These are phyloP conservation scores for Tilletia indica DNA, from an alignment of 1,284 basidiomycete genomes.

Conservation along the genomic window DNA sequence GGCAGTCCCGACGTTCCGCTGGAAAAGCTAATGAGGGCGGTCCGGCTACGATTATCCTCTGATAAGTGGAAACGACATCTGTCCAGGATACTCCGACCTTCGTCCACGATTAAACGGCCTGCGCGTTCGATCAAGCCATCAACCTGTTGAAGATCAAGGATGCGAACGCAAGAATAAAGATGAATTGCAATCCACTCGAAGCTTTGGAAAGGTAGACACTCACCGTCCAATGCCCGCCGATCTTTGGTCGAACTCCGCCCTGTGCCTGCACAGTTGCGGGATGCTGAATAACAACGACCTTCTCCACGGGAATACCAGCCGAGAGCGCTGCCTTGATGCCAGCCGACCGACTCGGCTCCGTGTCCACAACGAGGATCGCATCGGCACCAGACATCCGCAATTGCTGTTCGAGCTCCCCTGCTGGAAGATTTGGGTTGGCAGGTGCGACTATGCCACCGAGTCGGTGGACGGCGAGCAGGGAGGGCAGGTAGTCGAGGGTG, in stretches of 20 bases:
- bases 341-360: constrained; percentile 53
- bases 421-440: constrained; percentile 70
- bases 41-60: constrained; percentile 68
- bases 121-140: constrained; percentile 59
- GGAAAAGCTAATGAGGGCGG: constrained; percentile 75
- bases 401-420: constrained; percentile 63
- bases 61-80: constrained; percentile 59
- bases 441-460: constrained; percentile 71
- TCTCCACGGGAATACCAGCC: constrained; percentile 62
- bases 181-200: neutral
- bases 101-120: constrained; percentile 60
- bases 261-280: constrained; percentile 31
- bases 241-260: constrained; percentile 23
- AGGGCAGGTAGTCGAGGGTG: constrained; percentile 66
- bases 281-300: constrained; percentile 34
- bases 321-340: constrained; percentile 63
- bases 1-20: constrained; percentile 80
- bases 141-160: constrained; percentile 46
- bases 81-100: constrained; percentile 59
- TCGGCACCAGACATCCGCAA: constrained; percentile 62
- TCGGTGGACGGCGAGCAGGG: constrained; percentile 72
- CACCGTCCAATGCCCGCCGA: constrained; percentile 23
- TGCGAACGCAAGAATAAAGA: no score
- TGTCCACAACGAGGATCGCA: constrained; percentile 65
- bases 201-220: neutral